phyloP scores from a whole-genome alignment of 192 early-diverging fungal species.

The Irineochytrium annulatum region DNA sequence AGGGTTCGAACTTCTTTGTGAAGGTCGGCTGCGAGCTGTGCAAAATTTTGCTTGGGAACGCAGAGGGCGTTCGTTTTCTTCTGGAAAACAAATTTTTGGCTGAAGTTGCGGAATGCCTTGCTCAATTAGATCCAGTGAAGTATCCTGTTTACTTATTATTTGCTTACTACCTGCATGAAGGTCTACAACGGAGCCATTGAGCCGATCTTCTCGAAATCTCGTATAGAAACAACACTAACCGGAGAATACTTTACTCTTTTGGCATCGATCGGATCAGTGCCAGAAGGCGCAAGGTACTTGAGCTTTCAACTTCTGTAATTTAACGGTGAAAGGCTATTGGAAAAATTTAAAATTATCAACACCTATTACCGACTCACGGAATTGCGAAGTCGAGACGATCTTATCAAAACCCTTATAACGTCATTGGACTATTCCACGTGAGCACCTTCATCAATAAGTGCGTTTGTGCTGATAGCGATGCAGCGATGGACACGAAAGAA shows the following conservation, averaged over 20 bases:
- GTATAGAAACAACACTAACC: conserved; percentile 68
- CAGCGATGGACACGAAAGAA: conserved; percentile 76
- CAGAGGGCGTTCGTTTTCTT: conserved; percentile 67
- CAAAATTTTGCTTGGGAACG: conserved; percentile 53
- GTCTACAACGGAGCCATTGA: conserved; percentile 36
- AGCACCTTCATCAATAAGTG: neutral
- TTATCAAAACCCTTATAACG: conserved; percentile 67
- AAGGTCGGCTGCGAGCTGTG: conserved; percentile 68
- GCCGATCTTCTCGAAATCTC: conserved; percentile 67
- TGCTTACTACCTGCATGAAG: neutral
- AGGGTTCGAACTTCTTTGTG: conserved; percentile 50
- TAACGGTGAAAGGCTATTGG: conserved; percentile 38
- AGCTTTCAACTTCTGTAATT: conserved; percentile 5
- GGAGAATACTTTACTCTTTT: conserved; percentile 77
- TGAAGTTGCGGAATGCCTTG: conserved; percentile 71
- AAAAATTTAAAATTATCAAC: conserved; percentile 76
- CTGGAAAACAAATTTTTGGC: conserved; percentile 63
- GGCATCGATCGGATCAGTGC: conserved; percentile 55
- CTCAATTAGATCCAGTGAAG: conserved; percentile 68
- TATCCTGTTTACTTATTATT: neutral
- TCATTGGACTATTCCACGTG: conserved; percentile 70
- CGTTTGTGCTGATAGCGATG: neutral
- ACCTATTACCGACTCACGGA: conserved; percentile 76
- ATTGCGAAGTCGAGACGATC: conserved; percentile 70
- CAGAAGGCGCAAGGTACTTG: conserved; percentile 61